A percentile compares a stretch with the other conserved stretches of the same genome.
Conservation (phyloP, 805 yeast genomes). For the Ogataea dorogensis region DNA sequence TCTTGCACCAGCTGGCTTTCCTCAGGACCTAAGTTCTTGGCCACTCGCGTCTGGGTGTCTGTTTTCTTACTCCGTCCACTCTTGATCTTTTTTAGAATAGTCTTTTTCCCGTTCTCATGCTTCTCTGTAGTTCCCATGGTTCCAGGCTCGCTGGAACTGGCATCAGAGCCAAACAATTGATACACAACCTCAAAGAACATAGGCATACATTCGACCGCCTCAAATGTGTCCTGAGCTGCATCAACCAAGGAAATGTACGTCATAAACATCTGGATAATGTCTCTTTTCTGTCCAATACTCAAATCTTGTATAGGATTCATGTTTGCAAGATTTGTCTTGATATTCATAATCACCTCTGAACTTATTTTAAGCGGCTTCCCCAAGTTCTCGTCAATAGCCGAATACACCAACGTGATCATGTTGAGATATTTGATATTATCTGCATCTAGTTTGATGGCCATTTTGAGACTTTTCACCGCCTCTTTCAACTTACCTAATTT, state of each 20-base stretch:
- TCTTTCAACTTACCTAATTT: slow-evolving; percentile 41
- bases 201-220: slow-evolving; percentile 62
- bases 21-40: slow-evolving; percentile 3
- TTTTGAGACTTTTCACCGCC: slow-evolving; percentile 47
- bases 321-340: slow-evolving; percentile 34
- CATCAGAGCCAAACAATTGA: slow-evolving; percentile 30
- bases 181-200: slow-evolving; percentile 62
- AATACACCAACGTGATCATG: slow-evolving; percentile 58
- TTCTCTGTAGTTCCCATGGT: not conserved
- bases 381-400: slow-evolving; percentile 53
- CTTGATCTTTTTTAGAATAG: slow-evolving; percentile 15
- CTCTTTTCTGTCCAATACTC: slow-evolving; percentile 37
- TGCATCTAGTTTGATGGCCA: slow-evolving; percentile 48
- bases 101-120: slow-evolving; percentile 16
- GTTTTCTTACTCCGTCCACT: slow-evolving; percentile 16
- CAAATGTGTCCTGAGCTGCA: slow-evolving; percentile 53
- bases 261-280: slow-evolving; percentile 64
- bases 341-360: slow-evolving; percentile 51
- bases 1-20: slow-evolving; percentile 49
- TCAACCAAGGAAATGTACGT: slow-evolving; percentile 74
- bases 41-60: slow-evolving; percentile 10
- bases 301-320: slow-evolving; percentile 36
- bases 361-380: slow-evolving; percentile 40
- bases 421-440: slow-evolving; percentile 65
- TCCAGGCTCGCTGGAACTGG: slow-evolving; percentile 3